phyloP scores from a whole-genome alignment of 257 asterid genomes.

The Rauvolfia tetraphylla region DNA sequence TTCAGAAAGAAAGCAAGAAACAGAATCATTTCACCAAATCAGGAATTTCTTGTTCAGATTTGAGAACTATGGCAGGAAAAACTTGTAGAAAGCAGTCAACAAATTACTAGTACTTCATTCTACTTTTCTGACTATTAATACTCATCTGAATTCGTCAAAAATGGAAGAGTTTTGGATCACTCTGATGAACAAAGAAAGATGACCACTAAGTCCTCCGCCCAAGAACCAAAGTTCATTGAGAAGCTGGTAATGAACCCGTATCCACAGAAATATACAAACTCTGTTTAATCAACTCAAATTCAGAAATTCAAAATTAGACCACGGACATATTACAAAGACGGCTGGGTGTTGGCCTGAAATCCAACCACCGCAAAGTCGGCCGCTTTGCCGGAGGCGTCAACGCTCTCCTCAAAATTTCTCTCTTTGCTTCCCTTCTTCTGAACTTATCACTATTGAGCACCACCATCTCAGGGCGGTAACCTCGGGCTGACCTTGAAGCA shows the following conservation, averaged over 20 bases:
- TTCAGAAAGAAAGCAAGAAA: too few relatives aligned
- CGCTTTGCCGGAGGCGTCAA: slow-evolving; percentile 47
- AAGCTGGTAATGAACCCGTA: background rate
- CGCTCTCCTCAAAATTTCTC: slow-evolving; percentile 58
- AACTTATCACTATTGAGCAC: background rate
- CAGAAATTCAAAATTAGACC: slow-evolving; percentile 14
- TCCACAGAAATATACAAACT: background rate
- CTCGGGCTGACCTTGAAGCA: background rate
- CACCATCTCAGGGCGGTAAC: slow-evolving; percentile 2
- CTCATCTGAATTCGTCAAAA: too few relatives aligned
- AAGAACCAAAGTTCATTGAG: background rate
- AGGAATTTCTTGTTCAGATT: too few relatives aligned
- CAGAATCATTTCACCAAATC: too few relatives aligned
- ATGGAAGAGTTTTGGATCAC: too few relatives aligned
- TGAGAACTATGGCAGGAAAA: too few relatives aligned
- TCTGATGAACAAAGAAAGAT: background rate
- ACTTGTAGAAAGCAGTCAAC: too few relatives aligned
- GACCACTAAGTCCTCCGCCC: background rate
- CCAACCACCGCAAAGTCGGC: slow-evolving; percentile 58
- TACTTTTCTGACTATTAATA: too few relatives aligned
- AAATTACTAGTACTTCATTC: too few relatives aligned
- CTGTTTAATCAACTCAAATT: background rate
- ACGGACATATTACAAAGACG: slow-evolving; percentile 45
- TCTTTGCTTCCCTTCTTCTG: slow-evolving; percentile 39
- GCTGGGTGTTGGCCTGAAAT: slow-evolving; percentile 61